A percentile compares a stretch with the other conserved stretches of the same genome.
These are phyloP conservation scores for Aspergillus felis DNA, from an alignment of 2,329 filamentous ascomycete genomes.

Conservation along the genomic window DNA sequence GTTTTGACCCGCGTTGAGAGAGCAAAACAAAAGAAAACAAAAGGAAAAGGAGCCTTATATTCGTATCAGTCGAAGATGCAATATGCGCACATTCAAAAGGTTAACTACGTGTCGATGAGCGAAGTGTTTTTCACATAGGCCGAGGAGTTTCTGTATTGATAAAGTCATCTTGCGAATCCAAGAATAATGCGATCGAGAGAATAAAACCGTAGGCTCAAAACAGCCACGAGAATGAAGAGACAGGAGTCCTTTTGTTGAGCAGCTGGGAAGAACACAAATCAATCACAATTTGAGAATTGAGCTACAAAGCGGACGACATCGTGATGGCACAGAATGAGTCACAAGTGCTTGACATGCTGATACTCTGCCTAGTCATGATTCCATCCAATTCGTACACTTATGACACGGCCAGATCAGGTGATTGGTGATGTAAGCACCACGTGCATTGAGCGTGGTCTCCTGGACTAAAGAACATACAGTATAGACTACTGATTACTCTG, in stretches of 20 bases:
- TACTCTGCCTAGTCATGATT: neutral
- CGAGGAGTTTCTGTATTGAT: slow-evolving; percentile 6
- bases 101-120: slow-evolving; percentile 3
- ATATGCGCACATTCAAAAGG: slow-evolving; percentile 3
- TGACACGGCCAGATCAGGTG: slow-evolving; percentile 7
- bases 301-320: neutral
- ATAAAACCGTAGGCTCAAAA: neutral
- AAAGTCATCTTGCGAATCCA: slow-evolving; percentile 17
- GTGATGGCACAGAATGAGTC: slow-evolving; percentile 4
- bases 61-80: slow-evolving; percentile 1
- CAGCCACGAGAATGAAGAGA: neutral
- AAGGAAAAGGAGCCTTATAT: too few relatives aligned
- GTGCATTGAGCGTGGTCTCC: neutral
- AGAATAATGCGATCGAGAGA: neutral
- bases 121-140: slow-evolving; percentile 7
- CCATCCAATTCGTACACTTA: neutral
- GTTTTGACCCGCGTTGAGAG: neutral
- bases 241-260: neutral
- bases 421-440: slow-evolving; percentile 8
- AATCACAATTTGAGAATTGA: neutral
- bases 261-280: neutral
- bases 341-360: neutral
- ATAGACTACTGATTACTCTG: too few relatives aligned
- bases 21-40: too few relatives aligned
- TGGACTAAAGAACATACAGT: neutral